Percentiles rank a stretch among this genome's conserved stretches.
These are phyloP conservation scores for Apiospora phragmitis DNA, from an alignment of 2,329 filamentous ascomycete species.

Conservation along the genomic window DNA sequence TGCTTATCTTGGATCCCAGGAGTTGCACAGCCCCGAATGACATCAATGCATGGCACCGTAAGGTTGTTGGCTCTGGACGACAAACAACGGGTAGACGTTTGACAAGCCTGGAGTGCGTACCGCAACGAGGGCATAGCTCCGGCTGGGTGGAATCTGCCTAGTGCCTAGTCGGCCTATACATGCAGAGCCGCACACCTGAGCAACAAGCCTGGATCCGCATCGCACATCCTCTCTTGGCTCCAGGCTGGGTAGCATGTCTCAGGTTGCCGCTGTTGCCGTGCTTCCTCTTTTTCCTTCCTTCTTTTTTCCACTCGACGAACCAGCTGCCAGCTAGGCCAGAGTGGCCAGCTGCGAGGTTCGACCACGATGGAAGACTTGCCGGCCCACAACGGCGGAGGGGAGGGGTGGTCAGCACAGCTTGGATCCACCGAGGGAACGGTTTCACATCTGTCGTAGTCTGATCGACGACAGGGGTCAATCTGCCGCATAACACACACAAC, in stretches of 20 bases:
- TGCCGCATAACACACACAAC: background rate
- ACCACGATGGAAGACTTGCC: background rate
- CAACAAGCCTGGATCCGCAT: background rate
- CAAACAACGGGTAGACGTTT: background rate
- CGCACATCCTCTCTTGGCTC: background rate
- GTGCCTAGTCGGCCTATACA: background rate
- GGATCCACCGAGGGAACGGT: background rate
- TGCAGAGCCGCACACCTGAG: background rate
- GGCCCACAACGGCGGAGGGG: background rate
- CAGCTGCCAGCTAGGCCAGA: background rate
- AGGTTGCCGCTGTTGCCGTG: background rate
- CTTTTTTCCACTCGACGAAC: background rate
- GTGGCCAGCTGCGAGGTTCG: background rate
- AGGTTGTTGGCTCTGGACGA: background rate
- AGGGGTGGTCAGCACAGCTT: background rate
- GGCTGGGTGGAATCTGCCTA: background rate
- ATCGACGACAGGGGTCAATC: background rate
- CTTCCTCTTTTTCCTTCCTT: background rate
- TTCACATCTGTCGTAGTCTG: slow-evolving; percentile 4
- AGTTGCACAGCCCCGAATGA: slow-evolving; percentile 1
- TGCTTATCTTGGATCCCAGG: background rate
- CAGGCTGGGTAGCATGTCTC: background rate
- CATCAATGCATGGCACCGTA: background rate
- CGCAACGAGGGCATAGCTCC: background rate
- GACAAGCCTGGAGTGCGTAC: background rate